Percentiles rank a stretch among this genome's conserved stretches.
Evolutionary conservation across 257 asterid genomes (phyloP).

Genomic region (Solanum chmielewskii): DNA sequence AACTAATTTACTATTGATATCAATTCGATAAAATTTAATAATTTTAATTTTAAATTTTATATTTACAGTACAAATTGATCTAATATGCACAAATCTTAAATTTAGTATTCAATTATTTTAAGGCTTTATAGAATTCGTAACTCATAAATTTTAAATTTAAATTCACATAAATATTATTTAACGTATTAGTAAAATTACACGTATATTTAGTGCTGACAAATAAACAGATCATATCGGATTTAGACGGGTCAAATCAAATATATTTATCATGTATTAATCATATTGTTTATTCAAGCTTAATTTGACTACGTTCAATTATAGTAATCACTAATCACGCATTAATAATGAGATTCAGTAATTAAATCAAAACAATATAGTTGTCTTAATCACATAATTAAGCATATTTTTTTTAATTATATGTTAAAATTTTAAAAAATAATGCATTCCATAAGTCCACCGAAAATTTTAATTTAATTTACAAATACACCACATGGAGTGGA

Average conservation of each 20-base stretch:
- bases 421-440: not conserved
- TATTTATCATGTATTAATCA: not conserved
- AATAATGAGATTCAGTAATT: not conserved
- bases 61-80: not conserved
- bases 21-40: not conserved
- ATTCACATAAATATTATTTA: not conserved
- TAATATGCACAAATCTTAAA: not conserved
- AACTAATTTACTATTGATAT: not conserved
- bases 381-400: not conserved
- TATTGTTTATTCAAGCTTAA: not conserved
- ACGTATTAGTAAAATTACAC: not conserved
- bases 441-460: not conserved
- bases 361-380: not conserved
- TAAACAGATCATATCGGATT: not conserved
- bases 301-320: not conserved
- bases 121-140: not conserved
- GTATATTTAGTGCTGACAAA: not conserved
- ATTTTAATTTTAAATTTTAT: not conserved
- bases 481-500: not conserved
- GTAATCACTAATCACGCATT: not conserved
- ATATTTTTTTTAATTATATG: not conserved
- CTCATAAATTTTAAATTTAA: not conserved
- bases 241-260: rapidly evolving
- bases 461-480: not conserved
- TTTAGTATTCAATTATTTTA: not conserved